Percentiles rank a stretch among this genome's conserved stretches.
Evolutionary conservation across 2,329 filamentous ascomycete genomes (phyloP).

Genomic region (Paracorniculantispora psalliotae): DNA sequence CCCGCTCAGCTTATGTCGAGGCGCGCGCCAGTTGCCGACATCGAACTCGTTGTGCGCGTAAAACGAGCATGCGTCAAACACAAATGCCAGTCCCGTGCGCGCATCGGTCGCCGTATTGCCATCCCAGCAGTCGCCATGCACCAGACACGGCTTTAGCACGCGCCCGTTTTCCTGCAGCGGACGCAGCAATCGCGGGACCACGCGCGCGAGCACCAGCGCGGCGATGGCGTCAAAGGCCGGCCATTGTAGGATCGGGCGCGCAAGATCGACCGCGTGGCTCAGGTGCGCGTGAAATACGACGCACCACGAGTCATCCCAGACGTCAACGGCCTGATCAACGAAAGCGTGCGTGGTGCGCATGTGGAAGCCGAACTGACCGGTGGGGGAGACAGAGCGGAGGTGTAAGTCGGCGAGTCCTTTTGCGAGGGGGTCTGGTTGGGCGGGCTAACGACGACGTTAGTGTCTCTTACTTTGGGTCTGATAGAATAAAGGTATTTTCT

Average conservation of each 20-base stretch:
- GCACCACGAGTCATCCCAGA: too few relatives aligned
- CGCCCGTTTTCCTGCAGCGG: conserved; percentile 25
- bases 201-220: conserved; percentile 19
- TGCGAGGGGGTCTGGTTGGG: background rate
- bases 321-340: too few relatives aligned
- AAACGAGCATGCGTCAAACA: conserved; percentile 27
- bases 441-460: too few relatives aligned
- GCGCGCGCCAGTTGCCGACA: conserved; percentile 23
- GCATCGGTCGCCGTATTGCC: conserved; percentile 26
- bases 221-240: conserved; percentile 18
- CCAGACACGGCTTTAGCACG: conserved; percentile 25
- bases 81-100: conserved; percentile 23
- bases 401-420: background rate
- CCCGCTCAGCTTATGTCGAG: conserved; percentile 20
- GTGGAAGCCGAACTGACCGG: conserved; percentile 26
- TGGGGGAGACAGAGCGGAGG: conserved; percentile 16
- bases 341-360: conserved; percentile 22
- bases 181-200: conserved; percentile 24
- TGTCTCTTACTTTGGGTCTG: too few relatives aligned
- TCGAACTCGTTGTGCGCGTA: conserved; percentile 29
- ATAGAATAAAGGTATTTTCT: too few relatives aligned
- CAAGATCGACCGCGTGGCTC: too few relatives aligned
- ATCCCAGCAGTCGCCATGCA: conserved; percentile 31
- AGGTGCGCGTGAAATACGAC: too few relatives aligned
- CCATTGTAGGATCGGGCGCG: conserved; percentile 5